Base-by-base conservation (phyloP, 2,329 filamentous ascomycete genomes). In the Pseudogymnoascus sp. region DNA sequence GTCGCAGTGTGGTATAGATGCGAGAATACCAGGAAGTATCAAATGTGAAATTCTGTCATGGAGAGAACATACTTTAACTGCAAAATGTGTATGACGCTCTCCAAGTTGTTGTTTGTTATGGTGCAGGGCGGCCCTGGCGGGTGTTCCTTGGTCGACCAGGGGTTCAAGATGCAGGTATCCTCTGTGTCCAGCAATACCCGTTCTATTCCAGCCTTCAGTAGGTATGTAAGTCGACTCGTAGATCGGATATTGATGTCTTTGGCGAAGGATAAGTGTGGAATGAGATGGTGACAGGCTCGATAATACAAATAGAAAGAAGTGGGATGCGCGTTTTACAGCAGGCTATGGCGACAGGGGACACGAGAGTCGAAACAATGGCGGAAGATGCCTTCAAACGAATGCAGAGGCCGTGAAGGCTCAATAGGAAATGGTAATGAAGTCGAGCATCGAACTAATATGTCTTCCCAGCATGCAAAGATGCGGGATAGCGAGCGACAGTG, bases 61-160 rank as follows among this genome's bases (percentile, higher is more conserved):
- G 48, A 33, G 27, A 21, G n/a, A 55, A 55, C 48, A 55, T 55
- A 55, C 48, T 21, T 35, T 18, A 55, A 35, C 29, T 55, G 29
- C 48, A 55, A n/a, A 35, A 55, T 55, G 48, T 27, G 48, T 35
- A 55, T 21, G 29, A 33, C 9, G 15, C 15, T 35, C 48, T 33
- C 35, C 9, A 15, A 18, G 48, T 21, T 35, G 48, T 33, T 55
- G 48, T 55, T 55, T 55, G 48, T 55, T 55, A 18, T 55, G 48
- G 15, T 55, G 29, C 15, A 55, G 25, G 12, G 13, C 45, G 15
- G 48, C 29, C 21, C 48, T 35, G n/a, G 13, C 48, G 48, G 48
- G 48, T 55, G 48, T 55, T 55, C n/a, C 48, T 55, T 55, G 48
- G 48, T 55, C 27, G 48, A 55, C 48, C 48, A 55, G 48, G 48